Evolutionary conservation across 352 stramenopile genomes (phyloP).

Genomic region (Phytophthora constricta): DNA sequence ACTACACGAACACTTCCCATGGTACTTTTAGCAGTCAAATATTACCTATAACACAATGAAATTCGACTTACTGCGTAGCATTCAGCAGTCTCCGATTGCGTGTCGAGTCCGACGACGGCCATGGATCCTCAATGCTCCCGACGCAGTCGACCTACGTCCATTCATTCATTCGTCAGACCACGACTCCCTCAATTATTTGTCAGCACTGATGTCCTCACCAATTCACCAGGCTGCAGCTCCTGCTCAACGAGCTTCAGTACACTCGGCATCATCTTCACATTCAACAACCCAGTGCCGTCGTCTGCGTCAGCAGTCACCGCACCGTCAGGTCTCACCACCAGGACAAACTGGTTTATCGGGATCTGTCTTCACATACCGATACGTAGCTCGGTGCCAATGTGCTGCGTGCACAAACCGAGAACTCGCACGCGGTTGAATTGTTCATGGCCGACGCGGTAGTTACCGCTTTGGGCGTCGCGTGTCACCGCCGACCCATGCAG

Average conservation of each 20-base stretch:
- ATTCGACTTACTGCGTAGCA: conserved; percentile 39
- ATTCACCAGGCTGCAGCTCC: conserved; percentile 32
- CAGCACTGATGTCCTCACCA: conserved; percentile 26
- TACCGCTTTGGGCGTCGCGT: conserved; percentile 20
- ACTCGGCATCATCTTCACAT: conserved; percentile 30
- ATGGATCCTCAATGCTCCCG: conserved; percentile 36
- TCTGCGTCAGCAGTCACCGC: conserved; percentile 37
- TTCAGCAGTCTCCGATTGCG: conserved; percentile 39
- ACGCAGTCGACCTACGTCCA: conserved; percentile 48
- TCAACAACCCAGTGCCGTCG: conserved; percentile 44
- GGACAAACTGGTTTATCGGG: too few relatives aligned
- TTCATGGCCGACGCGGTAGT: conserved; percentile 26
- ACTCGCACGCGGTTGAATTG: conserved; percentile 37
- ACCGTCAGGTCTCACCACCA: too few relatives aligned
- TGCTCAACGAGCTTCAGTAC: conserved; percentile 1
- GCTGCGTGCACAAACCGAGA: conserved; percentile 39
- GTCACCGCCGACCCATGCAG: conserved; percentile 27
- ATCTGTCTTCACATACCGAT: conserved; percentile 33
- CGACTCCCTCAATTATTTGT: not conserved
- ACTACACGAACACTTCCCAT: conserved; percentile 50
- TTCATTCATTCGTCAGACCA: conserved; percentile 6
- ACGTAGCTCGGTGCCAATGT: conserved; percentile 26
- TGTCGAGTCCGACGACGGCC: conserved; percentile 21
- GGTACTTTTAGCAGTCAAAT: not conserved
- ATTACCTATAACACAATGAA: not conserved